These are phyloP conservation scores for Solanum etuberosum DNA, from an alignment of 257 asterid species.

Conservation along the genomic window DNA sequence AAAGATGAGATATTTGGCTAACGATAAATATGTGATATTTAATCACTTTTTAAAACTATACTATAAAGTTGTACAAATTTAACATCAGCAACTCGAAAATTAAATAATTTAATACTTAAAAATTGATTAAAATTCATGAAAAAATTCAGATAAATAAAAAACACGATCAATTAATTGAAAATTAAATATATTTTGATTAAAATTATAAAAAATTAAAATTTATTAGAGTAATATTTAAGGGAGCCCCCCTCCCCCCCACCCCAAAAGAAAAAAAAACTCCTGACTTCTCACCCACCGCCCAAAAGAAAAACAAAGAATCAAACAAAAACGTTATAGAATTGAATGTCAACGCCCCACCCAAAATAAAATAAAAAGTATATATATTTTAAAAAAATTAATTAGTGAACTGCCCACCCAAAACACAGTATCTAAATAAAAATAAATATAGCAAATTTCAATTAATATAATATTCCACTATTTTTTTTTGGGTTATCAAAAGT, in stretches of 20 bases:
- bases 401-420: conserved; percentile 1
- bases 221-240: neutral
- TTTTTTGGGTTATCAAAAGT: conserved; percentile 11
- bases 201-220: neutral
- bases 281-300: neutral
- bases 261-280: neutral
- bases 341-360: neutral
- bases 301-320: neutral
- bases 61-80: neutral
- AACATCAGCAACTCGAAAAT: neutral
- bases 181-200: neutral
- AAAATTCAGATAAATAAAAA: neutral
- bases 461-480: neutral
- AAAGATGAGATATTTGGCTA: too few species aligned
- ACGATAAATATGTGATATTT: neutral
- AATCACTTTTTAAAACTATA: neutral
- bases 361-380: neutral
- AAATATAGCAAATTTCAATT: neutral
- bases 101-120: neutral
- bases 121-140: neutral
- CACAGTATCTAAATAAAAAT: neutral
- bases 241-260: too few species aligned
- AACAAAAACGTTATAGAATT: neutral
- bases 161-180: neutral
- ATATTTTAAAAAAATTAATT: neutral